Evolutionary conservation across 164 flowering plant species (phyloP), one percentile per base, ranked within the genome.

Genomic region (Taxillus chinensis): DNA sequence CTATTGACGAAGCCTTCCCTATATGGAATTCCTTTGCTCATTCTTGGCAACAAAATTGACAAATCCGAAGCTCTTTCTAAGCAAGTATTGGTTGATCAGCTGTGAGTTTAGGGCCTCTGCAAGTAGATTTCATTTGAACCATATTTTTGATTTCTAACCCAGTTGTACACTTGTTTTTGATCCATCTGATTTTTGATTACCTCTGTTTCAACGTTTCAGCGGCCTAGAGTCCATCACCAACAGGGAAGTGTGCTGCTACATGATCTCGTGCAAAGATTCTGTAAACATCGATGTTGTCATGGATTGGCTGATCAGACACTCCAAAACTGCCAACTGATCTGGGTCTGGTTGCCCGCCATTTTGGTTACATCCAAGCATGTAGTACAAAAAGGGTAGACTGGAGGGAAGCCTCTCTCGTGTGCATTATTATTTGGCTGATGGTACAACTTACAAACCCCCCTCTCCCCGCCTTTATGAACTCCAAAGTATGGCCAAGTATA

Each of bases 231-330:
- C 81, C 39, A 75, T 87, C 50, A 67, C 57, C 41, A 90, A 83
- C 55, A 82, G 90, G 68, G 95, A 87, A 74, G 96, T 90, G 8
- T 79, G 95, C 73, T 87, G 89, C 80, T 87, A 87, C 67, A 87
- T 87, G 96, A 90, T 85, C 66, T 89, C 93, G 5, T 90, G 96
- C 82, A 90, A 87, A 75, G 88, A 87, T 50, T 82, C 93, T 3
- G 59, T 84, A 61, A 87, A 89, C 75, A 89, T 89, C 51, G 90
- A 86, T 45, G 63, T 62, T 41, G 96, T 87, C 55, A 83, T 86
- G 27, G 88, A 89, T 64, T 89, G 93, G 93, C 91, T 89, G 43
- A 85, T 89, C 72, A 85, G 87, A 70, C 96, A 85, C 83, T 89
- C 96, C 2, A 89, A 79, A 73, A 76, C 84, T 14, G 87, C 81